Evolutionary conservation across 257 asterid species (phyloP).

Genomic region (Penstemon eatonii): DNA sequence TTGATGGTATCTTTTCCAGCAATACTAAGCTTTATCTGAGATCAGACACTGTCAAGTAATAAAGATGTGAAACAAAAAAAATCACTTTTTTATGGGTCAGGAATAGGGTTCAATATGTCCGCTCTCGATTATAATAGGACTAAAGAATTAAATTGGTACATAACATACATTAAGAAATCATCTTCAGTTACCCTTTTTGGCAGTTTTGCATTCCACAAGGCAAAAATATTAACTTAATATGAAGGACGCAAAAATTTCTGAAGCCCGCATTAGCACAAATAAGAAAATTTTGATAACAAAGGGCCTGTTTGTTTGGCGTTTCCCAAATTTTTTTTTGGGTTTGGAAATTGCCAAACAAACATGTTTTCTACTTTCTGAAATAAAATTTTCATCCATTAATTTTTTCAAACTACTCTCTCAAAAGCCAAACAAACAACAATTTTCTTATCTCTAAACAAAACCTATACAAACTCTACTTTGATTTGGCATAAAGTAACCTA

Average conservation of each 20-base stretch:
- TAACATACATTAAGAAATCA: no score
- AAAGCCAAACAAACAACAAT: no score
- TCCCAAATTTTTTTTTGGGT: no score
- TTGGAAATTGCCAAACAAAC: no score
- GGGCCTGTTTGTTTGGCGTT: no score
- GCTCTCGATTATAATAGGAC: neutral
- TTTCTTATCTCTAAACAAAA: no score
- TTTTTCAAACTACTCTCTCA: no score
- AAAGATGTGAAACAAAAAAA: conserved; percentile 29
- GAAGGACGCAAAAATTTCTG: neutral
- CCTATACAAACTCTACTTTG: no score
- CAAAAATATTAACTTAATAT: neutral
- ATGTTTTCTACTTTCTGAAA: no score
- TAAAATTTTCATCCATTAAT: no score
- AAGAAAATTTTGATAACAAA: neutral
- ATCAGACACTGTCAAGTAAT: conserved; percentile 36
- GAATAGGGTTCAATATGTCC: neutral
- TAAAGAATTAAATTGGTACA: neutral
- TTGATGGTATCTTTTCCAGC: conserved; percentile 73
- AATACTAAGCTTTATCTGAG: conserved; percentile 82
- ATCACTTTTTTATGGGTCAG: neutral
- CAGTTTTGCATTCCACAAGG: neutral
- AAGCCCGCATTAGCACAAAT: neutral
- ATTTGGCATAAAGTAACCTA: no score
- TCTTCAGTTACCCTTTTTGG: no score